Base-by-base conservation (phyloP, 2,329 filamentous ascomycete genomes). In the Amauroascus verrucosus region DNA sequence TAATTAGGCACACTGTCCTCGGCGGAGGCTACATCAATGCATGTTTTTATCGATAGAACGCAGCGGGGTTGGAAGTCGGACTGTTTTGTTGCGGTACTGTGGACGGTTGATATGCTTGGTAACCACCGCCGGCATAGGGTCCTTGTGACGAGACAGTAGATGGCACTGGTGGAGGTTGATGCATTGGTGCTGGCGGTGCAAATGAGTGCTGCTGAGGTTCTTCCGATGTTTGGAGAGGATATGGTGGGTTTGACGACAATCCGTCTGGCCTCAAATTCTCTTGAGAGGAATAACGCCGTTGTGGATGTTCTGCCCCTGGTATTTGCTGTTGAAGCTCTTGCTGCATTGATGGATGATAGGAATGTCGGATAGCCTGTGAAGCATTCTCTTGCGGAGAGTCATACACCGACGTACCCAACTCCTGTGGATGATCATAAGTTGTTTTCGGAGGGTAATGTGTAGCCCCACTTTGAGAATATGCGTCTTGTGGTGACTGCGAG, bases 371-470 rank as follows among this genome's bases (percentile, higher is more conserved):
- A 33, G 57, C 55, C 50, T 59, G 51, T 28, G 59, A 48, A 28
- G 60, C 55, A 45, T 63, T 64, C 18, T 72, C 79, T 37, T 86
- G 77, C 40, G 85, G 86, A 2, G 85, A 86, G 67, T 89, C 85
- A 63, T 89, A 90, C 8, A 80, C 81, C 0, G 85, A 86, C 0
- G 86, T 88, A 24, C 85, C 84, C 45, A 91, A 74, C 70, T 91
- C 86, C 68, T 90, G 86, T 0, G 86, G 82, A 58, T 81, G 80
- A 26, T 83, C 82, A 61, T 85, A 85, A 9, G 80, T 85, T 66
- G 81, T 84, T 63, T 83, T 79, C 2, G 82, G 83, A 14, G 78
- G 80, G 54, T 79, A 80, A 54, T 72, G 67, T 64, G 67, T 37
- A 16, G 43, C 45, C 64, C 70, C 55, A 68, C 71, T 52, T 45